Percentiles rank a stretch among this genome's conserved stretches.
These are phyloP conservation scores for Sicyos baderoa DNA, from an alignment of 306 rosid species.

Conservation along the genomic window DNA sequence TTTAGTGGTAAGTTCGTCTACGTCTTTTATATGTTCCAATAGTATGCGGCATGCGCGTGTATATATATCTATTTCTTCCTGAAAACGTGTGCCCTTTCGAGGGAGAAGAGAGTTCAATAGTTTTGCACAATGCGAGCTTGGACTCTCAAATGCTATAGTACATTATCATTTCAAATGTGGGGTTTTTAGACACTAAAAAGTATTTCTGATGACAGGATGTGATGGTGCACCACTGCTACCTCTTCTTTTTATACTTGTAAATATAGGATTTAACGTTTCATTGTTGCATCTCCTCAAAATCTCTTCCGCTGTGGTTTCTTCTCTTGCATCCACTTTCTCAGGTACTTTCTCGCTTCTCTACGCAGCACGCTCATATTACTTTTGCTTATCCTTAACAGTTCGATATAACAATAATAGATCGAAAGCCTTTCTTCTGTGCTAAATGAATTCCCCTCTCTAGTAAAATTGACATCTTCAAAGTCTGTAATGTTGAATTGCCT, in stretches of 20 bases:
- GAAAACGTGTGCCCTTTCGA: background rate
- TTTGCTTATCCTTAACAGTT: background rate
- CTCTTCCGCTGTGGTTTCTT: conserved; percentile 83
- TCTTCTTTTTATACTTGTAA: conserved; percentile 39
- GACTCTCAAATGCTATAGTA: background rate
- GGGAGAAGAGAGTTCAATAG: background rate
- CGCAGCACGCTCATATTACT: background rate
- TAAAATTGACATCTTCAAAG: background rate
- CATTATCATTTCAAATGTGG: background rate
- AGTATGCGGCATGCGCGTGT: too few species aligned
- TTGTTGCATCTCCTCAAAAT: conserved; percentile 81
- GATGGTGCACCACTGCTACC: conserved; percentile 51
- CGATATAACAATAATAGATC: background rate
- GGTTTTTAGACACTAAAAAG: conserved; percentile 4
- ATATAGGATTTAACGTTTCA: conserved; percentile 59
- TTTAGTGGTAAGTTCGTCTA: conserved; percentile 45
- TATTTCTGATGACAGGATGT: conserved; percentile 33
- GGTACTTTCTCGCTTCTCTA: conserved; percentile 33
- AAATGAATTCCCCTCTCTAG: background rate
- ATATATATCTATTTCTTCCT: background rate
- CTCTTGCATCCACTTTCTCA: conserved; percentile 82
- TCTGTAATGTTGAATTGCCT: background rate
- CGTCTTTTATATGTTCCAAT: background rate
- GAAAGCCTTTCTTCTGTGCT: background rate
- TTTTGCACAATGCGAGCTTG: background rate